Evolutionary conservation across 306 rosid species (phyloP).

Genomic region (Abrus pulchellus): DNA sequence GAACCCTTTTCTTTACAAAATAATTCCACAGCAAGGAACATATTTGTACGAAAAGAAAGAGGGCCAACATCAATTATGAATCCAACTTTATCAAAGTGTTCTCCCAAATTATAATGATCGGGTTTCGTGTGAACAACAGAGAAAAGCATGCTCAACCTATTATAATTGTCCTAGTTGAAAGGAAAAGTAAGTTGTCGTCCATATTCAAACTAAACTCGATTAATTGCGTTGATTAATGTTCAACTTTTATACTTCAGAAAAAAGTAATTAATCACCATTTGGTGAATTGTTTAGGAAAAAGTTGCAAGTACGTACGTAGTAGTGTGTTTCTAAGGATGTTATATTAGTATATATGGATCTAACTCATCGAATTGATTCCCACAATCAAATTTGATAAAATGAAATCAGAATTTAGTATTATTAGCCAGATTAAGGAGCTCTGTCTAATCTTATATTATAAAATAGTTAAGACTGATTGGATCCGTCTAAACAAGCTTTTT

Average conservation of each 20-base stretch:
- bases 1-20: slow-evolving; percentile 46
- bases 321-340: too few relatives aligned
- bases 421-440: too few relatives aligned
- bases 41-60: slow-evolving; percentile 47
- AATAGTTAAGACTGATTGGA: too few relatives aligned
- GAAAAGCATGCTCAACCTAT: not conserved
- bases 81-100: slow-evolving; percentile 39
- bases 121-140: slow-evolving; percentile 29
- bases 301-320: not conserved
- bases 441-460: too few relatives aligned
- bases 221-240: not conserved
- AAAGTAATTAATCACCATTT: not conserved
- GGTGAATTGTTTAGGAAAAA: not conserved
- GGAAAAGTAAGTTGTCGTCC: not conserved
- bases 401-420: too few relatives aligned
- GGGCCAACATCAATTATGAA: slow-evolving; percentile 38
- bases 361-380: too few relatives aligned
- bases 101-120: not conserved
- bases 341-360: too few relatives aligned
- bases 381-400: too few relatives aligned
- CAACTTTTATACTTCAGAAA: not conserved
- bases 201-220: slow-evolving; percentile 5
- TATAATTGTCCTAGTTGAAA: not conserved
- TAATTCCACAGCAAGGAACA: slow-evolving; percentile 40
- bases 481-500: too few relatives aligned